Conservation (phyloP, 805 yeast species). For the Sugiyamaella qingdaonensis region DNA sequence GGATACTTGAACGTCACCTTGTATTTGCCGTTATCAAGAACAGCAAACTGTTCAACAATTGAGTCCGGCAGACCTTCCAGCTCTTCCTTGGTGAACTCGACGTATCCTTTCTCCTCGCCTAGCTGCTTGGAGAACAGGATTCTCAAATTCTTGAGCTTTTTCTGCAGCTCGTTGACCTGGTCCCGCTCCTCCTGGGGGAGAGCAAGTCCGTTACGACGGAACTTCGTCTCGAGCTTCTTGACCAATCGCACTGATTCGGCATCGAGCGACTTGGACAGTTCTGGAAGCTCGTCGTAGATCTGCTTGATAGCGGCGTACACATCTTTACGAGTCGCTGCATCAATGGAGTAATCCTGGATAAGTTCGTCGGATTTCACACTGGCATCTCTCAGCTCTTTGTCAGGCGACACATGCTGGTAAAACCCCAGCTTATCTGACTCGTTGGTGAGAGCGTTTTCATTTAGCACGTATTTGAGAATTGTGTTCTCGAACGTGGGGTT, state of each 20-base stretch:
- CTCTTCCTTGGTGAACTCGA: conserved; percentile 59
- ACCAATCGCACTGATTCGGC: conserved; percentile 55
- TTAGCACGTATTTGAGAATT: conserved; percentile 48
- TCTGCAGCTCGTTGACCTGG: conserved; percentile 53
- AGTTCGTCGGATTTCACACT: conserved; percentile 59
- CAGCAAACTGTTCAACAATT: conserved; percentile 47
- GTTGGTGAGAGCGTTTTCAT: conserved; percentile 47
- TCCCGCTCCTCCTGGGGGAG: conserved; percentile 53
- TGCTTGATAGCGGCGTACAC: conserved; percentile 56
- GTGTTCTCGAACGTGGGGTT: conserved; percentile 54
- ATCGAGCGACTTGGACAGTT: conserved; percentile 36
- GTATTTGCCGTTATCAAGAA: conserved; percentile 38
- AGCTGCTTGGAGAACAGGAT: conserved; percentile 59
- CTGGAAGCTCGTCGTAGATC: conserved; percentile 39
- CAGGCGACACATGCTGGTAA: conserved; percentile 66
- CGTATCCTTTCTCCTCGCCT: conserved; percentile 64
- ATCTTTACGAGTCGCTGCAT: conserved; percentile 61
- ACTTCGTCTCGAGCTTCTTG: conserved; percentile 53
- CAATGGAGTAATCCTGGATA: conserved; percentile 56
- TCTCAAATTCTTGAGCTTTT: conserved; percentile 53
- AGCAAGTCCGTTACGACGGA: conserved; percentile 65
- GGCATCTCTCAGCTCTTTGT: conserved; percentile 65
- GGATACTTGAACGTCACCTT: conserved; percentile 82
- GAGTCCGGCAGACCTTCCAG: conserved; percentile 71
- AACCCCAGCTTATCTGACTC: conserved; percentile 54